Base-by-base conservation (phyloP, 768 basidiomycete genomes). In the Naganishia randhawae region DNA sequence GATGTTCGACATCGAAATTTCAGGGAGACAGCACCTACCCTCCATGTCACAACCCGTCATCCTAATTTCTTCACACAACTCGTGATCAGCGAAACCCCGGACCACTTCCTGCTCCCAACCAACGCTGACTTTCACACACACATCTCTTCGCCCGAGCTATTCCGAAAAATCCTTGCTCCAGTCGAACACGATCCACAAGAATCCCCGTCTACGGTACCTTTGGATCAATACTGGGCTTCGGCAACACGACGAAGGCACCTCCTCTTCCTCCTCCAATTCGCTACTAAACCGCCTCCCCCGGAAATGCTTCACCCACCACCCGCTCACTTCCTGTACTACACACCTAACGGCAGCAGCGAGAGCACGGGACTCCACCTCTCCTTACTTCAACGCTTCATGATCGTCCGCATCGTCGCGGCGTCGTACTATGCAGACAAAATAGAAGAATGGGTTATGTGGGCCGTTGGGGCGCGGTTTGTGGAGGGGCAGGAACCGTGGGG, bases 401-500 rank as follows among this genome's bases (percentile, higher is more conserved):
- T 53, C 13, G 10, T 68, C 5, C 53, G 51, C 5, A 55, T 73
- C 16, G 54, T 72, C 27, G 81, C 69, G 33, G 50, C 50, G 50
- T 63, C 67, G 22, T 70, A 41, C 27, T 63, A 65, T 9, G 71
- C 67, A 7, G 75, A 77, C 41, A 48, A 35, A 52, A 17, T 53
- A 35, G 68, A 70, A 54, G 71, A 65, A 25, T 65, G 45, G 37
- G 65, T 65, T 57, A 71, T 71, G 51, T 33, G 41, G 8, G 35
- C 62, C 25, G 54, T 85, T 0, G 71, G 80, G 0, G 87, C 85
- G 19, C 78, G 85, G 53, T 82, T 85, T 48, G 84, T 87, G 0
- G 71, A 69, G 14, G 85, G 85, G 0, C 74, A 81, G 29, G 86
- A 87, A 73, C 85, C 86, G 7, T 87, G 86, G 86, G 74, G 71